These are phyloP conservation scores for Ulvella scutata DNA, from an alignment of 139 green algal genomes.

Conservation along the genomic window DNA sequence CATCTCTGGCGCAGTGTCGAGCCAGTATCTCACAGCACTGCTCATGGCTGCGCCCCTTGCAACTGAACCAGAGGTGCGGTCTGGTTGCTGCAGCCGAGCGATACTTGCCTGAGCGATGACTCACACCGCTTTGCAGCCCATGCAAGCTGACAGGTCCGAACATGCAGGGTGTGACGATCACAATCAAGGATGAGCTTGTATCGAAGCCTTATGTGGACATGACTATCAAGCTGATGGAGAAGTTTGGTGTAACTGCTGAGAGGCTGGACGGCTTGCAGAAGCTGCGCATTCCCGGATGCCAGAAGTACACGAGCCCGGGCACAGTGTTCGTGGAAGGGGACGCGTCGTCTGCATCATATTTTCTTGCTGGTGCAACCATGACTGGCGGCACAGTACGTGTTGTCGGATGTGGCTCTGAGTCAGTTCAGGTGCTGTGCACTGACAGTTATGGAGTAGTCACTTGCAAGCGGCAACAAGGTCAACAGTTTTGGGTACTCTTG, in stretches of 20 bases:
- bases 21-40: conserved; percentile 93
- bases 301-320: conserved; percentile 81
- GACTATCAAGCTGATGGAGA: conserved; percentile 95
- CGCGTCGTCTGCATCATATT: conserved; percentile 88
- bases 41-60: conserved; percentile 90
- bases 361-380: conserved; percentile 87
- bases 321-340: conserved; percentile 92
- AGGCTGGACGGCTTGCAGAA: conserved; percentile 51
- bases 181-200: conserved; percentile 88
- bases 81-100: background rate
- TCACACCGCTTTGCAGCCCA: background rate
- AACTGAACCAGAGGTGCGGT: conserved; percentile 27
- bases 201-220: conserved; percentile 96
- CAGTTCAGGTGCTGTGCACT: conserved; percentile 47
- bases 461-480: too few relatives aligned
- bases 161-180: conserved; percentile 24
- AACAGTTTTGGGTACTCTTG: too few relatives aligned
- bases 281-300: conserved; percentile 25
- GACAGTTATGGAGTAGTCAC: too few relatives aligned
- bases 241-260: conserved; percentile 72
- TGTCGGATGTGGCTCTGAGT: conserved; percentile 84
- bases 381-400: conserved; percentile 76
- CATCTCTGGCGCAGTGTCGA: conserved; percentile 55
- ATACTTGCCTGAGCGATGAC: too few relatives aligned
- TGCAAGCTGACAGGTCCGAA: background rate